Evolutionary conservation across 306 rosid species (phyloP).

Genomic region (Begonia fuchsioides): DNA sequence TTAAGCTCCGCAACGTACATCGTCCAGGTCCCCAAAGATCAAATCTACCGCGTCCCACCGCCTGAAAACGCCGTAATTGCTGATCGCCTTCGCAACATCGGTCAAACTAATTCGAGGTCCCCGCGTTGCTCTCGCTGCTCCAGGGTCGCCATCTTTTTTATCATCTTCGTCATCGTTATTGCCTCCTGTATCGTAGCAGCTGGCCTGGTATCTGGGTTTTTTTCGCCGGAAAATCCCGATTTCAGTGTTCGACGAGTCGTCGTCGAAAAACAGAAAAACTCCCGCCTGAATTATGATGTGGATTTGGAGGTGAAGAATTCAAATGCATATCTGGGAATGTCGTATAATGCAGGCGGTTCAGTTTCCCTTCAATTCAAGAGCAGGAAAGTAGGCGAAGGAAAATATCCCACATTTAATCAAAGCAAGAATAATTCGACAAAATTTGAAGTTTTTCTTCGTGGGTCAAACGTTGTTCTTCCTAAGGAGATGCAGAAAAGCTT

Average conservation of each 20-base stretch:
- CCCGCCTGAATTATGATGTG: constrained; percentile 9
- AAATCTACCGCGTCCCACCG: constrained; percentile 41
- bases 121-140: constrained; percentile 3
- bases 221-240: constrained; percentile 15
- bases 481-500: constrained; percentile 20
- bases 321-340: constrained; percentile 14
- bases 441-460: constrained; percentile 9
- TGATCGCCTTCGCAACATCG: constrained; percentile 8
- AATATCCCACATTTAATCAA: constrained; percentile 22
- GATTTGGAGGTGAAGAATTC: constrained; percentile 17
- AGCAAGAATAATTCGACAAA: constrained; percentile 1
- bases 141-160: background rate
- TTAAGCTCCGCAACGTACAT: too few relatives aligned
- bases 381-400: constrained; percentile 16
- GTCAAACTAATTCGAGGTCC: background rate
- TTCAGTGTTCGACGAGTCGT: constrained; percentile 18
- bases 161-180: constrained; percentile 8
- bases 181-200: constrained; percentile 7
- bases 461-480: constrained; percentile 11
- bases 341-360: constrained; percentile 22
- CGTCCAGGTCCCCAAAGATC: too few relatives aligned
- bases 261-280: background rate
- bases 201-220: constrained; percentile 8
- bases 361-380: constrained; percentile 21
- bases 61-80: constrained; percentile 32